These are phyloP conservation scores for Colletotrichum sp. DNA, from an alignment of 2,329 filamentous ascomycete species.

Conservation along the genomic window DNA sequence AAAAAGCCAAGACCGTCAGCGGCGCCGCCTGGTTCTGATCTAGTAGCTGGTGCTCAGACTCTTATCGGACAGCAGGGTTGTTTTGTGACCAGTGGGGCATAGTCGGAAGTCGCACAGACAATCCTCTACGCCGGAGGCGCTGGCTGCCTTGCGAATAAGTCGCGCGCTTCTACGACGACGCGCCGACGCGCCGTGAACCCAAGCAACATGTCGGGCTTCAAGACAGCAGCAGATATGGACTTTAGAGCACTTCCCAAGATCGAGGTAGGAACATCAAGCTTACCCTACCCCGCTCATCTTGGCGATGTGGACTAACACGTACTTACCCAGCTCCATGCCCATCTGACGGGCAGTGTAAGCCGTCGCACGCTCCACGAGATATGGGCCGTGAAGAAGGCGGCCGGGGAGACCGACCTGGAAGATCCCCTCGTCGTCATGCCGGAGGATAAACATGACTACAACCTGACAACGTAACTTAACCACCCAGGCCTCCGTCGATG, in stretches of 20 bases:
- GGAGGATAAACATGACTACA: constrained; percentile 72
- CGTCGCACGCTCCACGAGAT: constrained; percentile 75
- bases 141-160: neutral
- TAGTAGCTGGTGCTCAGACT: neutral
- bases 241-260: constrained; percentile 60
- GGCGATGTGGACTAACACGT: neutral
- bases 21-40: neutral
- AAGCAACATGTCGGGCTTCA: neutral
- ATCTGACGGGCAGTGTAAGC: constrained; percentile 80
- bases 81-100: neutral
- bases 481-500: neutral
- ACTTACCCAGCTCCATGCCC: constrained; percentile 71
- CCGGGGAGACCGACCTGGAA: constrained; percentile 59
- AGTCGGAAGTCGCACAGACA: neutral
- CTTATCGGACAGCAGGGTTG: neutral
- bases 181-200: neutral
- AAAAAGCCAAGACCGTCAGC: neutral
- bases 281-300: neutral
- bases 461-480: constrained; percentile 64
- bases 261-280: constrained; percentile 46
- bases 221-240: constrained; percentile 37
- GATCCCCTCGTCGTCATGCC: constrained; percentile 76
- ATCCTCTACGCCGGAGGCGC: neutral
- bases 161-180: neutral
- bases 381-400: constrained; percentile 66